Evolutionary conservation across 768 basidiomycete genomes (phyloP).

Genomic region (Termitomyces sp.): DNA sequence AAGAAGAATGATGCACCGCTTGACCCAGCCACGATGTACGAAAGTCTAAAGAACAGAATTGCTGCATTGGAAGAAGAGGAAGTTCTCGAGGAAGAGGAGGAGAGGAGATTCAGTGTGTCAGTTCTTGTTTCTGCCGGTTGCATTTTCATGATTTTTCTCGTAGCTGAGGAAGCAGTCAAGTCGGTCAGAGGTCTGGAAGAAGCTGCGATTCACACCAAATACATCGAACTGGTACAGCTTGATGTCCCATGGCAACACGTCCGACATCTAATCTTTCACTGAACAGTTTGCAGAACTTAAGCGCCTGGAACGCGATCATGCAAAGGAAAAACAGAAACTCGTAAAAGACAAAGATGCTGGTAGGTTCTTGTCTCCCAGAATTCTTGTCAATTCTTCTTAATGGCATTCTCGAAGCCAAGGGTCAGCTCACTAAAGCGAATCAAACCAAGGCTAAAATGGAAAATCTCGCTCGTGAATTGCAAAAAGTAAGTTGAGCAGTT

Average conservation of each 20-base stretch:
- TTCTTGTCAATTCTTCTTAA: not conserved
- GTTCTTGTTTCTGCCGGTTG: not conserved
- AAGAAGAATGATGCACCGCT: constrained; percentile 68
- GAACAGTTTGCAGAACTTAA: constrained; percentile 84
- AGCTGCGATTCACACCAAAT: constrained; percentile 79
- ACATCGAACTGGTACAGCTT: constrained; percentile 74
- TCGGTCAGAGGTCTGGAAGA: constrained; percentile 80
- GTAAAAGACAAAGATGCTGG: constrained; percentile 89
- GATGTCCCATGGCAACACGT: constrained; percentile 13
- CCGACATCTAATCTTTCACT: constrained; percentile 15
- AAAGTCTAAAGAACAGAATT: constrained; percentile 83
- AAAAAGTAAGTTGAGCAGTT: constrained; percentile 56
- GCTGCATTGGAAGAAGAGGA: constrained; percentile 88
- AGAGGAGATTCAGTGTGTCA: constrained; percentile 64
- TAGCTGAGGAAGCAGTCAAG: constrained; percentile 87
- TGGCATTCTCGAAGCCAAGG: constrained; percentile 51
- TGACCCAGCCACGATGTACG: constrained; percentile 85
- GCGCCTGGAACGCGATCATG: constrained; percentile 80
- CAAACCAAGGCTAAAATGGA: constrained; percentile 89
- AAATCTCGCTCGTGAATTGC: constrained; percentile 81
- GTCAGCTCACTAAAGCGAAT: constrained; percentile 82
- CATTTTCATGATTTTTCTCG: constrained; percentile 10
- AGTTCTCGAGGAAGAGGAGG: constrained; percentile 84
- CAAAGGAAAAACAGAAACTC: constrained; percentile 89
- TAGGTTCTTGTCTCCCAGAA: constrained; percentile 23